These are phyloP conservation scores for Vitis hybrid DNA, from an alignment of 177 flowering plant species.

Conservation along the genomic window DNA sequence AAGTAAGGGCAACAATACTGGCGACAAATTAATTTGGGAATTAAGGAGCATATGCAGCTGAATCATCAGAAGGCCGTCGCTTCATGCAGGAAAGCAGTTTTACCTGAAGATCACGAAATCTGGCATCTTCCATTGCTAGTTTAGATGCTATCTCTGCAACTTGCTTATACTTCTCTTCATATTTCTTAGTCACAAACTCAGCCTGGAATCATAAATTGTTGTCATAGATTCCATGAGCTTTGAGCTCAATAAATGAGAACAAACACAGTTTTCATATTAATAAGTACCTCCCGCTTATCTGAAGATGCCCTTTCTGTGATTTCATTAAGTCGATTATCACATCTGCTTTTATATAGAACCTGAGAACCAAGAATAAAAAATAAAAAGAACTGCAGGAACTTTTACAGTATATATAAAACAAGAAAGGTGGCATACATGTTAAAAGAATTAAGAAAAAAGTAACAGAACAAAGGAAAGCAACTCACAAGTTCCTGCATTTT, in stretches of 20 bases:
- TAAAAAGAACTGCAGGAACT: not conserved
- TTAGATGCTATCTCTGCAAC: conserved; percentile 81
- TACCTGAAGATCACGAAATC: conserved; percentile 86
- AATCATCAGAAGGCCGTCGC: not conserved
- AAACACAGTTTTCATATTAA: not conserved
- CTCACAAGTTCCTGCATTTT: conserved; percentile 99
- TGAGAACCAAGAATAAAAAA: conserved; percentile 20
- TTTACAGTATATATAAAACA: not conserved
- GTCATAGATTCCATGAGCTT: not conserved
- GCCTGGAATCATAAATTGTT: conserved; percentile 41
- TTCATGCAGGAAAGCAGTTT: not conserved
- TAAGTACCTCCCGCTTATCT: conserved; percentile 78
- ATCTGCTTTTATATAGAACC: conserved; percentile 93
- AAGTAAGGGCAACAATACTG: not conserved
- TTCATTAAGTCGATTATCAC: conserved; percentile 89
- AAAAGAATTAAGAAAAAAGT: not conserved
- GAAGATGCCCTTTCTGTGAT: conserved; percentile 81
- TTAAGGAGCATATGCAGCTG: not conserved
- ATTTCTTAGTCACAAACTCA: conserved; percentile 71
- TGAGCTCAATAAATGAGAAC: not conserved
- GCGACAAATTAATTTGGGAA: not conserved
- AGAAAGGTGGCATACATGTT: not conserved
- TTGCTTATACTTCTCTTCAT: conserved; percentile 91
- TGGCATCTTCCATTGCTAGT: conserved; percentile 85
- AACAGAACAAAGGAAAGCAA: conserved; percentile 13